phyloP scores from a whole-genome alignment of 257 asterid species.

The Capsicum rhomboideum region DNA sequence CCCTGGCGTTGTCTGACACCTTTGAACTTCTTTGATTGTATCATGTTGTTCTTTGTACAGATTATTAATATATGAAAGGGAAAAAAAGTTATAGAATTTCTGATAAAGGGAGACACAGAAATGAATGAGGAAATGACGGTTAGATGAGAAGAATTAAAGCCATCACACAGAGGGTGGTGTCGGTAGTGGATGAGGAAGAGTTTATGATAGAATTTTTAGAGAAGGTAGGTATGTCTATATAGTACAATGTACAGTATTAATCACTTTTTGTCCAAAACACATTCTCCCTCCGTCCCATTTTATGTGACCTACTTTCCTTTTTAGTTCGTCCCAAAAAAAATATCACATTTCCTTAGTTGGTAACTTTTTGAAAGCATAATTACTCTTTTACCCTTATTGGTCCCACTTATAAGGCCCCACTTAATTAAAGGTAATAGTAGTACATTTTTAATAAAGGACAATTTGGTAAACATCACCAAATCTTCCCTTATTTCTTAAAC shows the following conservation, averaged over 20 bases:
- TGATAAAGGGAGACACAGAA: not conserved
- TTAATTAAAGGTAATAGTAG: too few relatives aligned
- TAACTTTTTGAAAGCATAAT: too few relatives aligned
- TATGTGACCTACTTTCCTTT: too few relatives aligned
- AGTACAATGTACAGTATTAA: not conserved
- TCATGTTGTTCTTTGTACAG: slow-evolving; percentile 22
- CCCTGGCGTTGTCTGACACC: slow-evolving; percentile 91
- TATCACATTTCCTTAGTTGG: too few relatives aligned
- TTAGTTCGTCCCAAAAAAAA: too few relatives aligned
- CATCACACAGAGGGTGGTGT: not conserved
- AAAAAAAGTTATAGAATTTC: not conserved
- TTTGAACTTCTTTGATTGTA: slow-evolving; percentile 59
- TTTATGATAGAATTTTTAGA: not conserved
- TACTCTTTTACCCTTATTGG: too few relatives aligned
- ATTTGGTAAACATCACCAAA: too few relatives aligned
- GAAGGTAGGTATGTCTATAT: not conserved
- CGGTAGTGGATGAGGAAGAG: not conserved
- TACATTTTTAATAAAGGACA: too few relatives aligned
- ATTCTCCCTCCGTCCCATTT: too few relatives aligned
- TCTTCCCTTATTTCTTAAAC: too few relatives aligned
- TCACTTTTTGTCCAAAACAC: not conserved
- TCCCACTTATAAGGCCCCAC: too few relatives aligned
- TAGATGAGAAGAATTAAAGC: not conserved
- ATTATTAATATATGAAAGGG: not conserved
- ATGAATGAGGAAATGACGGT: not conserved